These are phyloP conservation scores for Cercospora brassicicola DNA, from an alignment of 2,329 filamentous ascomycete species.

Conservation along the genomic window DNA sequence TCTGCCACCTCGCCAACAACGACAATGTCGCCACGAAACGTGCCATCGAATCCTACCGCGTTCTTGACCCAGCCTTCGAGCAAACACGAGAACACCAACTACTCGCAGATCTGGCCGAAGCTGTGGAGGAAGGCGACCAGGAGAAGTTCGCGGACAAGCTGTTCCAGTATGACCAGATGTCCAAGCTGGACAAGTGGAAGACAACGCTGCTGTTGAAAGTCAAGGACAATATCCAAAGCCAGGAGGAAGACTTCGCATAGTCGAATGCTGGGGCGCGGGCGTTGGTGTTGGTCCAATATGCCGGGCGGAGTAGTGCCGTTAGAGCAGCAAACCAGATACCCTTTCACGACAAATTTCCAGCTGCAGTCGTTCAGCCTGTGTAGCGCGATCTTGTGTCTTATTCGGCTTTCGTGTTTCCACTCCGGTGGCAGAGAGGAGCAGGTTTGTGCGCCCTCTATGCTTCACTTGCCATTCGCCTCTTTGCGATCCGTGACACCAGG, in stretches of 20 bases:
- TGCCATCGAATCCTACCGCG: conserved; percentile 78
- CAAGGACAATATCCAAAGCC: conserved; percentile 78
- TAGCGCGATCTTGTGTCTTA: background rate
- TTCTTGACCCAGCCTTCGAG: conserved; percentile 74
- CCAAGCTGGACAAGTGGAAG: conserved; percentile 97
- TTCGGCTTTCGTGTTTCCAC: too few relatives aligned
- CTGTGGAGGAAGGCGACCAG: conserved; percentile 74
- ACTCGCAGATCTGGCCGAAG: conserved; percentile 71
- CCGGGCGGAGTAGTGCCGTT: background rate
- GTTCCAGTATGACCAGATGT: conserved; percentile 87
- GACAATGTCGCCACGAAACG: conserved; percentile 78
- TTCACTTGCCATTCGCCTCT: conserved; percentile 1
- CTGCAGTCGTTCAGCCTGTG: background rate
- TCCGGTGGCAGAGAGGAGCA: background rate
- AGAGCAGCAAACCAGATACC: conserved; percentile 5
- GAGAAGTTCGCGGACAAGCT: conserved; percentile 83
- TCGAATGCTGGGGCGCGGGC: background rate
- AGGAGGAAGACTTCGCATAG: conserved; percentile 67
- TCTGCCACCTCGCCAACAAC: conserved; percentile 77
- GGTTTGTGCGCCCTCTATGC: background rate
- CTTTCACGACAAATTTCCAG: background rate
- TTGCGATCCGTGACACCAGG: background rate
- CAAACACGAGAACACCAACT: conserved; percentile 79
- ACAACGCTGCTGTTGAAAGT: conserved; percentile 77
- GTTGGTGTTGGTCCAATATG: background rate